Base-by-base conservation (phyloP, 345 rosid species). In the Leavenworthia alabamica region DNA sequence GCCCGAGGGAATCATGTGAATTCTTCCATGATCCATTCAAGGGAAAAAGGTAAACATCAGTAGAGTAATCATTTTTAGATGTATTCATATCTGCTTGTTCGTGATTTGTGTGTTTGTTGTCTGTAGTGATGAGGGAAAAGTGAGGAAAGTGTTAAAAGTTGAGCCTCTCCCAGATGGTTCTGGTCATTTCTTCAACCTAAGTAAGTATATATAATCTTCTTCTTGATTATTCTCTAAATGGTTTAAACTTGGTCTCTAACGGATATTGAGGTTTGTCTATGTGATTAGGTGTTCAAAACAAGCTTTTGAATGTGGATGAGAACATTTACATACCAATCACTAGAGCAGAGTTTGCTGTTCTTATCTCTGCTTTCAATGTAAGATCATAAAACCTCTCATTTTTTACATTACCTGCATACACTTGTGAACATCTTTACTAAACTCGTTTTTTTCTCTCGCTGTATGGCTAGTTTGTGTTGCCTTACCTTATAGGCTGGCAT, bases 221-320 rank as follows among this genome's bases (percentile, higher is more conserved):
- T 55, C 20, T 12, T 62, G 22, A 47, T 60, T 45, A 33, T 68
- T 32, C 22, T 69, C 37, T 28, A 28, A 60, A 9, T n/a, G n/a
- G n/a, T n/a, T 26, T 32, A 24, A 35, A 44, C 50, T 54, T 45
- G 57, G 22, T 20, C 12, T 70, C 67, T 69, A 7, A n/a, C n/a
- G n/a, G n/a, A n/a, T 43, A 42, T n/a, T 7, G 6, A 44, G 20
- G n/a, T n/a, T n/a, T n/a, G n/a, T n/a, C n/a, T n/a, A n/a, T n/a
- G n/a, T n/a, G n/a, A n/a, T n/a, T n/a, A 89, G 98, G 86, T 80
- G 95, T 92, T 60, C 98, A 89, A 79, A 86, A 85, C 80, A 86
- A 79, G 82, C 80, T 80, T 57, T 6, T 80, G 70, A 92, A 89
- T 72, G 28, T 85, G 70, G 96, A 92, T 32, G 96, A 92, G 60